Evolutionary conservation across 2,329 filamentous ascomycete genomes (phyloP).

Genomic region (Diaporthe velutina): DNA sequence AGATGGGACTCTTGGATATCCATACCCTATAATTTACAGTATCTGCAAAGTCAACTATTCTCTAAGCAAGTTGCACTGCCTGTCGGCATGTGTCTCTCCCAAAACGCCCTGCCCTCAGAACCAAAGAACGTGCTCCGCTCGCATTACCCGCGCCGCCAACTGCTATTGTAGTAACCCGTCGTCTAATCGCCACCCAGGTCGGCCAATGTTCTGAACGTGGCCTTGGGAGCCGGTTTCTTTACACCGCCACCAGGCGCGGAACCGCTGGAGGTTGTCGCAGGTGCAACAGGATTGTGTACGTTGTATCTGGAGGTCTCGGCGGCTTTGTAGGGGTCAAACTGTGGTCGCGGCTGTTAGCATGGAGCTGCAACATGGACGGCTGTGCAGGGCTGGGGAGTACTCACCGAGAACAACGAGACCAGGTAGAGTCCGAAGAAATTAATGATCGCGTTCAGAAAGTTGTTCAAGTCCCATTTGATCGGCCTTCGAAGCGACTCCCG

Average conservation of each 20-base stretch:
- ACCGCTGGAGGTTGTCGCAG: conserved; percentile 35
- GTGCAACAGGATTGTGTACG: conserved; percentile 55
- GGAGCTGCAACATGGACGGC: not conserved
- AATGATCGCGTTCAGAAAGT: conserved; percentile 63
- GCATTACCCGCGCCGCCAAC: not conserved
- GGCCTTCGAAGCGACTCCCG: conserved; percentile 44
- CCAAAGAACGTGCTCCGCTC: conserved; percentile 10
- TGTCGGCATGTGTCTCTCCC: conserved; percentile 12
- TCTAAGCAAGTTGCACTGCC: conserved; percentile 1
- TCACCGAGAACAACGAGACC: conserved; percentile 70
- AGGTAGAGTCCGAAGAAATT: conserved; percentile 73
- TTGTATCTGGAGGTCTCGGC: conserved; percentile 73
- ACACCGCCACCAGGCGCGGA: conserved; percentile 24
- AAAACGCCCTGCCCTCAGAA: conserved; percentile 36
- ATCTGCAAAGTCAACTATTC: not conserved
- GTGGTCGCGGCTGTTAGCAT: conserved; percentile 36
- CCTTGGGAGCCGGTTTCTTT: conserved; percentile 49
- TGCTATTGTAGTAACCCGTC: not conserved
- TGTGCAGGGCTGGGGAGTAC: conserved; percentile 45
- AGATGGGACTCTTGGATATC: not conserved
- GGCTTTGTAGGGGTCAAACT: conserved; percentile 73
- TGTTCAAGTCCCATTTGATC: conserved; percentile 52
- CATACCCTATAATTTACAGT: not conserved
- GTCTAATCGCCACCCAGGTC: conserved; percentile 56
- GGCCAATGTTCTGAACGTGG: conserved; percentile 65